phyloP scores from a whole-genome alignment of 2,329 filamentous ascomycete genomes.

The Aspergillus nomiae region DNA sequence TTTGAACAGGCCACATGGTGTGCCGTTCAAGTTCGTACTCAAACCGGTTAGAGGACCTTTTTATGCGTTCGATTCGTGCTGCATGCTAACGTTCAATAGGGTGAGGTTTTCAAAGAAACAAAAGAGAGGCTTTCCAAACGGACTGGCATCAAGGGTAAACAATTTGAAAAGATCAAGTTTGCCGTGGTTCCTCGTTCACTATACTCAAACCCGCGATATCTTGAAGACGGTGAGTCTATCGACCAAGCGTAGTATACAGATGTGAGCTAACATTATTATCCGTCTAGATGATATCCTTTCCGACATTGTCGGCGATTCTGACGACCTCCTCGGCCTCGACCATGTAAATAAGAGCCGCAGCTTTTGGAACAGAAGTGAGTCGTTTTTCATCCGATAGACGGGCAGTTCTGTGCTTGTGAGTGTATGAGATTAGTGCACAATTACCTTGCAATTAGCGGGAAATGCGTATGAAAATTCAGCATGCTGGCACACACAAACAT shows the following conservation, averaged over 20 bases:
- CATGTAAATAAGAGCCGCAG: conserved; percentile 63
- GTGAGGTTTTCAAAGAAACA: conserved; percentile 84
- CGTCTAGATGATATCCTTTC: conserved; percentile 48
- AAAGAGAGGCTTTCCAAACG: conserved; percentile 92
- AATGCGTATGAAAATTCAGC: conserved; percentile 10
- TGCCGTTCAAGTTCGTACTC: conserved; percentile 88
- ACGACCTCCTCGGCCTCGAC: conserved; percentile 71
- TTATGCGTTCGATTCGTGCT: not conserved
- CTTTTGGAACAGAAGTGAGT: conserved; percentile 63
- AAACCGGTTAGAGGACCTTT: conserved; percentile 64
- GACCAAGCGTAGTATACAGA: not conserved
- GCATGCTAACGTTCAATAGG: conserved; percentile 50
- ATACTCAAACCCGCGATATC: conserved; percentile 77
- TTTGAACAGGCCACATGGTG: conserved; percentile 76
- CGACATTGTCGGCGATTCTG: conserved; percentile 71
- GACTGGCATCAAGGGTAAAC: conserved; percentile 95
- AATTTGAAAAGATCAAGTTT: conserved; percentile 98
- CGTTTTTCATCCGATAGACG: conserved; percentile 63
- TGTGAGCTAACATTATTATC: not conserved
- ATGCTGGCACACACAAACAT: conserved; percentile 4
- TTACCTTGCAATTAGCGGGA: conserved; percentile 9
- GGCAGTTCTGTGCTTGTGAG: not conserved
- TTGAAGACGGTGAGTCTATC: conserved; percentile 75
- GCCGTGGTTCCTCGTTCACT: conserved; percentile 70
- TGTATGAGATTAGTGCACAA: not conserved